These are phyloP conservation scores for Wallemia hederae DNA, from an alignment of 1,284 basidiomycete genomes.

Conservation along the genomic window DNA sequence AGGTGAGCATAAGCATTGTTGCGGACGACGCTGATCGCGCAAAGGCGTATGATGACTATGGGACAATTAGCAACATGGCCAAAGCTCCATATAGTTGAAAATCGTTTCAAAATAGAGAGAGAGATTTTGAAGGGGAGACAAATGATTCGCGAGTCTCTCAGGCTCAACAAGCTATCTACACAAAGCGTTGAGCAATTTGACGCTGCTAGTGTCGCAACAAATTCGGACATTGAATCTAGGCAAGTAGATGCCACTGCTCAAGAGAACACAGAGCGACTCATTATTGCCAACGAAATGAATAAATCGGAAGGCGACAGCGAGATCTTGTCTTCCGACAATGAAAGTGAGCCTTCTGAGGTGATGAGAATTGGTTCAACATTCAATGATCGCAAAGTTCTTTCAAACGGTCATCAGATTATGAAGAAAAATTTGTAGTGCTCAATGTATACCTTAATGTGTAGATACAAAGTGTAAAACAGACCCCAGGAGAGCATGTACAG, in stretches of 20 bases:
- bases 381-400: neutral
- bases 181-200: neutral
- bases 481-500: too few species aligned
- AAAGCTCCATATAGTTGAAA: slow-evolving; percentile 68
- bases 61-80: slow-evolving; percentile 87
- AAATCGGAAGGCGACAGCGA: neutral
- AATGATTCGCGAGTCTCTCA: neutral
- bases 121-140: neutral
- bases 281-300: neutral
- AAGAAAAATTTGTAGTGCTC: too few species aligned
- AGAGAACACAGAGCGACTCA: neutral
- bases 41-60: slow-evolving; percentile 40
- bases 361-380: neutral
- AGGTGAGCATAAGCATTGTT: slow-evolving; percentile 15
- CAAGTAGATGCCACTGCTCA: neutral
- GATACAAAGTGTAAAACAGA: too few species aligned
- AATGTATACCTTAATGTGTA: too few species aligned
- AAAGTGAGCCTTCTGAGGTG: neutral
- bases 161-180: neutral
- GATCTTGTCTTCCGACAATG: neutral
- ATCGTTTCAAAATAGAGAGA: slow-evolving; percentile 25
- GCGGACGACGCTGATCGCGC: too few species aligned
- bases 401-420: too few species aligned
- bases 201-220: slow-evolving; percentile 7
- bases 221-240: slow-evolving; percentile 4